phyloP scores from a whole-genome alignment of 2,329 filamentous ascomycete genomes.

The Verticillium zaregamsianum region DNA sequence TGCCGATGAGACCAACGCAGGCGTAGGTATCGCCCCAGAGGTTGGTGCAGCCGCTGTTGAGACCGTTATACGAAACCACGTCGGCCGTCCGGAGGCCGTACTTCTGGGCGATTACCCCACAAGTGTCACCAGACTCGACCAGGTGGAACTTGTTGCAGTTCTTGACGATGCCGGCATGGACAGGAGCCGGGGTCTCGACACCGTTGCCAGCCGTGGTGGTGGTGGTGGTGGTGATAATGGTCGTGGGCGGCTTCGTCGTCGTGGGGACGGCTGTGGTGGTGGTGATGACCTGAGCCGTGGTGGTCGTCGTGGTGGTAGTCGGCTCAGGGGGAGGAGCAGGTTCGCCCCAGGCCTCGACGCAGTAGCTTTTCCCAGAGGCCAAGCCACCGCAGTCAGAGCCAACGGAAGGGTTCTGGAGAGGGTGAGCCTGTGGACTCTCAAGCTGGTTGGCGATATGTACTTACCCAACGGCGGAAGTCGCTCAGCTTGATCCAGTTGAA shows the following conservation, averaged over 20 bases:
- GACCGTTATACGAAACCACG: slow-evolving; percentile 14
- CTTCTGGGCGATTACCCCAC: slow-evolving; percentile 2
- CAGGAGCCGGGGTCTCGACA: slow-evolving; percentile 10
- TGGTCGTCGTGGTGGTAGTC: slow-evolving; percentile 6
- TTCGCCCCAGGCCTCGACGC: slow-evolving; percentile 5
- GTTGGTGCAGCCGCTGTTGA: slow-evolving; percentile 8
- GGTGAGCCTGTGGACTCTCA: fast-evolving
- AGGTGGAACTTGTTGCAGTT: slow-evolving; percentile 17
- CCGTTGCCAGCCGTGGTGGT: background rate
- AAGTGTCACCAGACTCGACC: slow-evolving; percentile 8
- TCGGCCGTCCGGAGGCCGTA: slow-evolving; percentile 7
- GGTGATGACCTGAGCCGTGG: slow-evolving; percentile 7
- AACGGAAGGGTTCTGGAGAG: slow-evolving; percentile 4
- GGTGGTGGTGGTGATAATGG: slow-evolving; percentile 12
- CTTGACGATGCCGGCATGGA: slow-evolving; percentile 11
- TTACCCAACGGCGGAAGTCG: slow-evolving; percentile 6
- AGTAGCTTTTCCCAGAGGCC: slow-evolving; percentile 1
- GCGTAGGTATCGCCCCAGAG: slow-evolving; percentile 11
- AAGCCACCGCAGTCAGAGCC: background rate
- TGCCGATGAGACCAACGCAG: slow-evolving; percentile 10
- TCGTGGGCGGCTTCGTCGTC: slow-evolving; percentile 3
- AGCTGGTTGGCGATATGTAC: background rate
- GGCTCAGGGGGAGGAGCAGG: slow-evolving; percentile 1
- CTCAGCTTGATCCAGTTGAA: background rate
- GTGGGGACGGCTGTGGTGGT: background rate